These are phyloP conservation scores for Blastobotrys capitulatus DNA, from an alignment of 1,139 yeast species.

Conservation along the genomic window DNA sequence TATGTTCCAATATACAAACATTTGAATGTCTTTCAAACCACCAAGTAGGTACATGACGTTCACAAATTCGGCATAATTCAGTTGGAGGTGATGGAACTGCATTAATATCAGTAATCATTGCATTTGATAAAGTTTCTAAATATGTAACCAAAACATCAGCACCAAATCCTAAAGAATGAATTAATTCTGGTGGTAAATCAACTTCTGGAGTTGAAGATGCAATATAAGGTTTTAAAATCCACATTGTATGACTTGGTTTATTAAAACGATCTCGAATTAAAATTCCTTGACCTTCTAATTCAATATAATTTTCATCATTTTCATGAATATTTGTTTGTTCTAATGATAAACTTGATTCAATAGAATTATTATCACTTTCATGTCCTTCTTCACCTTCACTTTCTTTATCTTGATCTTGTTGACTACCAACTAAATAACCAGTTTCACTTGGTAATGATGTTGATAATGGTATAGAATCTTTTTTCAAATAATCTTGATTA, in stretches of 20 bases:
- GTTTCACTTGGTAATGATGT: slow-evolving; percentile 7
- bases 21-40: slow-evolving; percentile 92
- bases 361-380: slow-evolving; percentile 6
- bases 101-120: slow-evolving; percentile 56
- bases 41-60: slow-evolving; percentile 90
- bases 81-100: slow-evolving; percentile 70
- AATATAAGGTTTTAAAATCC: slow-evolving; percentile 80
- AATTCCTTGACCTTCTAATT: slow-evolving; percentile 94
- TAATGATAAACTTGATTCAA: slow-evolving; percentile 16
- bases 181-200: slow-evolving; percentile 60
- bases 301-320: slow-evolving; percentile 31
- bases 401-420: background rate
- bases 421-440: background rate
- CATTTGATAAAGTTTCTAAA: slow-evolving; percentile 54
- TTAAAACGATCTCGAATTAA: slow-evolving; percentile 63
- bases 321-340: no score
- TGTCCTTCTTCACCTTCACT: slow-evolving; percentile 1
- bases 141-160: slow-evolving; percentile 77
- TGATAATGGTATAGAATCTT: background rate
- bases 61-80: slow-evolving; percentile 88
- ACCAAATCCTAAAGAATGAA: slow-evolving; percentile 80
- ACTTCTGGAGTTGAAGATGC: slow-evolving; percentile 55
- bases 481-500: background rate
- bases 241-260: slow-evolving; percentile 81
- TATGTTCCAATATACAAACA: slow-evolving; percentile 79